Evolutionary conservation across 2,329 filamentous ascomycete species (phyloP).

Genomic region (Neonectria sp.): DNA sequence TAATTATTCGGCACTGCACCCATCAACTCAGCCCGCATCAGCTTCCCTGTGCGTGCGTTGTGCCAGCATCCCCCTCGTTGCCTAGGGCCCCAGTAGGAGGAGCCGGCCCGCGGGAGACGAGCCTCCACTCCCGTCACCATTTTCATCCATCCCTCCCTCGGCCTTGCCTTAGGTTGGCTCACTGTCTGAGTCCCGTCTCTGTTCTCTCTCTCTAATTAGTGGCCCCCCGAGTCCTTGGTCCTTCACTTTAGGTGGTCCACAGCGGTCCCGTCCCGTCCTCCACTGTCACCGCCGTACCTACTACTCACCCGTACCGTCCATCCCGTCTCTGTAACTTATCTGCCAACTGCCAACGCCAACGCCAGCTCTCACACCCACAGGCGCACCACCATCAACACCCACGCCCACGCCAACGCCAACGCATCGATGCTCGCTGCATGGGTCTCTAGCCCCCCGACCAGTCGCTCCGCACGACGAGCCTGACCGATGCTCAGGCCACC

Average conservation of each 20-base stretch:
- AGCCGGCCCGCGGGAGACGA: slow-evolving; percentile 27
- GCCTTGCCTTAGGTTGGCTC: slow-evolving; percentile 15
- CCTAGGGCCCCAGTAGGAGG: slow-evolving; percentile 30
- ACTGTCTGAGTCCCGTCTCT: not conserved
- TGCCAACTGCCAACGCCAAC: slow-evolving; percentile 40
- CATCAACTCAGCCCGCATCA: slow-evolving; percentile 18
- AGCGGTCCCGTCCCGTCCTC: slow-evolving; percentile 18
- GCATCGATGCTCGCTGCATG: slow-evolving; percentile 65
- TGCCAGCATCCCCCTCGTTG: slow-evolving; percentile 38
- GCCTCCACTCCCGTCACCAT: slow-evolving; percentile 24
- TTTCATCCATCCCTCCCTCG: slow-evolving; percentile 17
- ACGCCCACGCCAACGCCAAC: slow-evolving; percentile 54
- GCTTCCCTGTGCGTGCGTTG: slow-evolving; percentile 15
- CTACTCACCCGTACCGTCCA: slow-evolving; percentile 16
- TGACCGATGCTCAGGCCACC: slow-evolving; percentile 62
- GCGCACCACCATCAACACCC: slow-evolving; percentile 34
- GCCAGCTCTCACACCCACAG: slow-evolving; percentile 52
- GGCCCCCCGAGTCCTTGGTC: slow-evolving; percentile 14
- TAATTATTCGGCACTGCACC: slow-evolving; percentile 16
- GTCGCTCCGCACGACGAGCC: slow-evolving; percentile 59
- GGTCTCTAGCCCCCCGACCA: slow-evolving; percentile 59
- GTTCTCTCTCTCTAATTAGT: slow-evolving; percentile 12
- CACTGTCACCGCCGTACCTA: slow-evolving; percentile 17
- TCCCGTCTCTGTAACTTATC: slow-evolving; percentile 18
- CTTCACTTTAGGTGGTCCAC: slow-evolving; percentile 12